Base-by-base conservation (phyloP, 176 grass and related monocot species). In the Urochloa ruziziensis region DNA sequence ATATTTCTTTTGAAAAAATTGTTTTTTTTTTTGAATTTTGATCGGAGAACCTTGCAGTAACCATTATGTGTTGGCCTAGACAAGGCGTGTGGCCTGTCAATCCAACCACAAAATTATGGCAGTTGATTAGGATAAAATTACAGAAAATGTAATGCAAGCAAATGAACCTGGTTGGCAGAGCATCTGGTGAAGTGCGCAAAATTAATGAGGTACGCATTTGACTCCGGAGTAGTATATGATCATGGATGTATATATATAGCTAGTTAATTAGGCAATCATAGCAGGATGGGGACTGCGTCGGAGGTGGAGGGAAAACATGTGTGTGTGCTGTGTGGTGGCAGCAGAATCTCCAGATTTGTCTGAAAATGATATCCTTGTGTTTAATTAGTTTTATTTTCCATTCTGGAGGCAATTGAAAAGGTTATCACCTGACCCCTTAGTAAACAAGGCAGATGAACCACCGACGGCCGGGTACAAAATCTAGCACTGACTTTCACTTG, bases 381-480 rank as follows among this genome's bases (percentile, higher is more conserved):
- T n/a, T n/a, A n/a, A n/a, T 19, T 36, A 49, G 24, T 32, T 13
- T 72, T 47, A 1, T 70, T 82, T 47, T 73, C 36, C 28, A 82
- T 24, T 37, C 30, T 82, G 16, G 18, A 82, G 58, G 37, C 67
- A 27, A 62, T 62, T 72, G 53, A 82, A 82, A 82, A 82, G 27
- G 13, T 48, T 36, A 61, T 82, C 53, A 24, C 43, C 39, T 48
- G 54, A 73, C 33, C 28, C 43, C 4, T 46, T 10, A 59, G 23
- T 34, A 58, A 34, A 61, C 30, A 53, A 52, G 12, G 62, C n/a
- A 23, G 46, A 65, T 18, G 19, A 35, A 54, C 19, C 32, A 53
- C 32, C 7, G 8, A 39, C 7, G 54, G 8, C 27, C 7, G 54
- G 21, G 3, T 73, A 6, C 1, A 33, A 21, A 51, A 73, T 33